phyloP scores from a whole-genome alignment of 2,329 filamentous ascomycete species.

The Fusarium verticillioides region DNA sequence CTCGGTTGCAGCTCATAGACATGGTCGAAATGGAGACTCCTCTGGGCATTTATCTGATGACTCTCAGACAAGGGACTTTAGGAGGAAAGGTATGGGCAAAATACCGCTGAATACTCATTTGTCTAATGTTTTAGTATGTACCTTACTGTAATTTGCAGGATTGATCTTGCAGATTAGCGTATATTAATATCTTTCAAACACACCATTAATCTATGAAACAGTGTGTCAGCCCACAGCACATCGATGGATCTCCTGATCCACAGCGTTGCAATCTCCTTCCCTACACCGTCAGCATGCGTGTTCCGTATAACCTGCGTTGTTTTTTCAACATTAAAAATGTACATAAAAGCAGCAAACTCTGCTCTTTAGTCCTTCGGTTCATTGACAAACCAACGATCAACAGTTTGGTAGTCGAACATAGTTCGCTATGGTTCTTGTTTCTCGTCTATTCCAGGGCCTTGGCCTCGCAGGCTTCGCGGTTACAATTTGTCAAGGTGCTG shows the following conservation, averaged over 20 bases:
- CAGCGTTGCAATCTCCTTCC: background rate
- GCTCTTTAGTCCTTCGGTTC: background rate
- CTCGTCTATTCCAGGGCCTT: conserved; percentile 9
- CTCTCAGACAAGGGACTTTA: no score
- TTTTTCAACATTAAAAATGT: background rate
- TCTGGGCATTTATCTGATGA: background rate
- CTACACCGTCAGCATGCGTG: background rate
- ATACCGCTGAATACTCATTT: background rate
- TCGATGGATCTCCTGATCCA: background rate
- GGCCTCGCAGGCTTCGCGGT: conserved; percentile 14
- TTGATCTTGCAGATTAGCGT: background rate
- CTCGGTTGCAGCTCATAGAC: background rate
- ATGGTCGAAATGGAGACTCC: background rate
- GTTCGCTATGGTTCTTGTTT: conserved; percentile 15
- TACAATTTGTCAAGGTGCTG: conserved; percentile 2
- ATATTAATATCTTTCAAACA: background rate
- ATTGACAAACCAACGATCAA: no score
- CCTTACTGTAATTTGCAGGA: background rate
- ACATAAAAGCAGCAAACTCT: background rate
- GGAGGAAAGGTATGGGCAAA: background rate
- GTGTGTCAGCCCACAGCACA: background rate
- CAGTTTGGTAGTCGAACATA: background rate
- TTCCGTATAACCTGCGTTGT: background rate
- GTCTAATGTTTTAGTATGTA: accelerated
- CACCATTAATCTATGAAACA: background rate